phyloP scores from a whole-genome alignment of 2,329 filamentous ascomycete genomes.

The Fusarium nanum region DNA sequence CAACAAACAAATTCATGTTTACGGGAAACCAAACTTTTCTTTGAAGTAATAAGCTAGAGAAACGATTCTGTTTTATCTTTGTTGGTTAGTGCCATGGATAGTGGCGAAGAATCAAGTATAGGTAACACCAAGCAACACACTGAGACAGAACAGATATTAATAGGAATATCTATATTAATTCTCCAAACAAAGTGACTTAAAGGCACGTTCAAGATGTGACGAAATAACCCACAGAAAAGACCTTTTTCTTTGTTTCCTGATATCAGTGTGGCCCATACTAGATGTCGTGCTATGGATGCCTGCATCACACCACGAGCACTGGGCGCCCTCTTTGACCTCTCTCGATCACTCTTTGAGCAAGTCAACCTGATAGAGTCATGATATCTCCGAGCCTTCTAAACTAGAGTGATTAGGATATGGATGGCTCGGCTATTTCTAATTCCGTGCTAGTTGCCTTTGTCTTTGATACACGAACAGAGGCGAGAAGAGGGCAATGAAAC shows the following conservation, averaged over 20 bases:
- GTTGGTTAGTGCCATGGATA: neutral
- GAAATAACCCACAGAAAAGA: neutral
- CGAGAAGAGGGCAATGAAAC: conserved; percentile 25
- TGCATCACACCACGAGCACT: neutral
- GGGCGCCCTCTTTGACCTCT: neutral
- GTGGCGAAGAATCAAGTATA: neutral
- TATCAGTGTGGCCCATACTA: neutral
- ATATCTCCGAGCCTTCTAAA: neutral
- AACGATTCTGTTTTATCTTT: neutral
- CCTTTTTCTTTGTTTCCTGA: conserved; percentile 3
- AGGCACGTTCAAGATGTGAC: neutral
- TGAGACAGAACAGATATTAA: neutral
- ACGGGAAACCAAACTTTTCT: neutral
- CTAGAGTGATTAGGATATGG: conserved; percentile 1
- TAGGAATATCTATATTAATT: no score
- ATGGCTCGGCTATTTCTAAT: conserved; percentile 14
- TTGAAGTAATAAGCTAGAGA: no score
- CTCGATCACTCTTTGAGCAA: neutral
- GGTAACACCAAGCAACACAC: neutral
- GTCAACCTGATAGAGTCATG: neutral
- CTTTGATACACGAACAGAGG: conserved; percentile 15
- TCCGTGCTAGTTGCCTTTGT: conserved; percentile 17
- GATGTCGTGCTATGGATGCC: neutral
- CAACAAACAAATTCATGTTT: neutral
- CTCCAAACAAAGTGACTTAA: neutral